Conservation (phyloP, 495 filamentous ascomycete species). For the Penicillium pancosmium region DNA sequence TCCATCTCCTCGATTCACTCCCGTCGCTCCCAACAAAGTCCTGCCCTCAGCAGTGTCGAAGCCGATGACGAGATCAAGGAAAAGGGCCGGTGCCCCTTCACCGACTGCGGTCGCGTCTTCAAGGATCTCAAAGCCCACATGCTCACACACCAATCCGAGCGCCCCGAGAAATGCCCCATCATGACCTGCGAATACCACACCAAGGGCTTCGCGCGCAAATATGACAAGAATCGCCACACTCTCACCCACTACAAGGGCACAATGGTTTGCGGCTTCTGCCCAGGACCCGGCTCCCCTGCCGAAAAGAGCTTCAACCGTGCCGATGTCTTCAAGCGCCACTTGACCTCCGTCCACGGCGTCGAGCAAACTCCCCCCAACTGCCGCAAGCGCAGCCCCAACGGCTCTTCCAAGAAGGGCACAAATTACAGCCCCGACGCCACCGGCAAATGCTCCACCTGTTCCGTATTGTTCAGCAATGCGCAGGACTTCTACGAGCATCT, state of each 20-base stretch:
- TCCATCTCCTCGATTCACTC: constrained; percentile 61
- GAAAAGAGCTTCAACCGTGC: constrained; percentile 99
- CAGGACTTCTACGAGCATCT: constrained; percentile 99
- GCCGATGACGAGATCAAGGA: constrained; percentile 64
- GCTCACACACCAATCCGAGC: constrained; percentile 91
- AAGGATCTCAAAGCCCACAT: constrained; percentile 95
- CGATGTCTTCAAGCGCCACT: constrained; percentile 97
- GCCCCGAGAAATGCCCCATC: constrained; percentile 97
- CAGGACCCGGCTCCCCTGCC: constrained; percentile 84
- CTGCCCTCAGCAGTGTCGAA: constrained; percentile 53
- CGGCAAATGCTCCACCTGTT: constrained; percentile 96
- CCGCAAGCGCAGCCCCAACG: constrained; percentile 74
- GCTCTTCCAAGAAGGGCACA: constrained; percentile 52
- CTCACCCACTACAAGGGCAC: constrained; percentile 99
- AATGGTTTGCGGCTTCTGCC: constrained; percentile 98
- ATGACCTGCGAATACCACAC: constrained; percentile 90
- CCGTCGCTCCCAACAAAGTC: constrained; percentile 56
- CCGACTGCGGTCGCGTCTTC: constrained; percentile 88
- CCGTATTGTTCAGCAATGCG: constrained; percentile 85
- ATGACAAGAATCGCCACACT: constrained; percentile 98
- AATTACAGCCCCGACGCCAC: constrained; percentile 73
- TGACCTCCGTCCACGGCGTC: constrained; percentile 91
- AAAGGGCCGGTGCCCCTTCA: constrained; percentile 77
- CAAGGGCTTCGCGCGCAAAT: constrained; percentile 96
- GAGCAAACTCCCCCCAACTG: constrained; percentile 96